Conservation (phyloP, 192 early-diverging fungal species). For the Pilobolus umbonatus region DNA sequence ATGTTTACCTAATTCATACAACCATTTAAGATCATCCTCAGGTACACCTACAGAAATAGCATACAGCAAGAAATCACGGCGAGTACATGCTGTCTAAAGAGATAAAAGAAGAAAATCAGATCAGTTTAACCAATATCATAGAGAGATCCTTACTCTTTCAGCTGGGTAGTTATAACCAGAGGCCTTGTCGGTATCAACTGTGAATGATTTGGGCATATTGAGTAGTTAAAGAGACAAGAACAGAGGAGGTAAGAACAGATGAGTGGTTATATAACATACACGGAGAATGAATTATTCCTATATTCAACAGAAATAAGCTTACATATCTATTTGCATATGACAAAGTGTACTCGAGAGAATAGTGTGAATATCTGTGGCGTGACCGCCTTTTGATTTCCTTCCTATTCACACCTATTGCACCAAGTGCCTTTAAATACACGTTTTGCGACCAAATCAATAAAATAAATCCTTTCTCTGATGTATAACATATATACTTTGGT, state of each 20-base stretch:
- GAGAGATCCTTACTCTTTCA: conserved; percentile 23
- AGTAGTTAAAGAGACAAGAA: not conserved
- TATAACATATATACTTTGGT: too few species aligned
- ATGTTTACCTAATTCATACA: conserved; percentile 53
- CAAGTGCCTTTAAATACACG: too few species aligned
- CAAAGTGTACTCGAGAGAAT: too few species aligned
- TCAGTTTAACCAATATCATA: not conserved
- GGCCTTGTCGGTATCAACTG: conserved; percentile 53
- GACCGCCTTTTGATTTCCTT: too few species aligned
- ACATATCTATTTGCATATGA: not conserved
- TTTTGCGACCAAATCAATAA: too few species aligned
- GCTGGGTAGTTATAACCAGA: conserved; percentile 44
- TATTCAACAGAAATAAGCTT: not conserved
- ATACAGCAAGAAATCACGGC: conserved; percentile 71
- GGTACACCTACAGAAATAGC: conserved; percentile 61
- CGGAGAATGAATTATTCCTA: too few species aligned
- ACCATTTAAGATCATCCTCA: conserved; percentile 54
- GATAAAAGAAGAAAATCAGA: not conserved
- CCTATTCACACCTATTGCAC: too few species aligned
- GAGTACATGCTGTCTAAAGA: conserved; percentile 48
- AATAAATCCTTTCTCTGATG: too few species aligned
- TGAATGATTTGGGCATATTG: conserved; percentile 22
- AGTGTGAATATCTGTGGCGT: too few species aligned
- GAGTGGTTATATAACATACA: too few species aligned
- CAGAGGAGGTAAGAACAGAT: not conserved